Base-by-base conservation (phyloP, 768 basidiomycete genomes). In the Dacryopinax spathularia region DNA sequence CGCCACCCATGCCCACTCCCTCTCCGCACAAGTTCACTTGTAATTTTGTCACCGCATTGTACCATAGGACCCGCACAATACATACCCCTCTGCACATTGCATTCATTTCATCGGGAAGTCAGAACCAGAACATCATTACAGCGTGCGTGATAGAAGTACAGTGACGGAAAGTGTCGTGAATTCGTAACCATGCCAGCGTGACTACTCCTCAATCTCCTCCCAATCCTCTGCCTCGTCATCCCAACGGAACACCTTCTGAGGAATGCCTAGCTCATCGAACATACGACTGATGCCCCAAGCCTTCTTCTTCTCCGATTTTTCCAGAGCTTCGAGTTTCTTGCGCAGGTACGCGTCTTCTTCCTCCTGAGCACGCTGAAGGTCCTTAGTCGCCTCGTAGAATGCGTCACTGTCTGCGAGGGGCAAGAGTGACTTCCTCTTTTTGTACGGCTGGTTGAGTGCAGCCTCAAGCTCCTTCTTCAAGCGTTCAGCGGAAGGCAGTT, bases 211-310 rank as follows among this genome's bases (percentile, higher is more conserved):
- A 61, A n/a, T n/a, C n/a, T 71, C 61, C 65, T 69, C 1, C 68
- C 70, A 4, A 61, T 74, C 22, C 36, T 68, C 25, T 72, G 68
- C 63, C 65, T 72, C 25, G 36, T 70, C 29, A 70, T 67, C 64
- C 66, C 64, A 22, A 33, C 25, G 9, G 31, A 56, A 56, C 48
- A 56, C 25, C 25, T 13, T 56, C 25, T 13, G 48, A 10, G 48
- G 48, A 20, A 56, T 56, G 31, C 48, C 48, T 10, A 56, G 31
- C 29, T 56, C 48, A 6, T 56, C 48, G 4, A 56, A 29, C 48
- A 56, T 56, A 13, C 48, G 48, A 15, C 48, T 29, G 5, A 56
- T 18, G 15, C 48, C 48, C 48, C 48, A 56, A 9, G 48, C 9
- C 48, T 56, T 56, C 48, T 56, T 56, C 18, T 56, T 18, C 29